These are phyloP conservation scores for Paragyromitra xinjiangensis DNA, from an alignment of 495 filamentous ascomycete genomes.

Conservation along the genomic window DNA sequence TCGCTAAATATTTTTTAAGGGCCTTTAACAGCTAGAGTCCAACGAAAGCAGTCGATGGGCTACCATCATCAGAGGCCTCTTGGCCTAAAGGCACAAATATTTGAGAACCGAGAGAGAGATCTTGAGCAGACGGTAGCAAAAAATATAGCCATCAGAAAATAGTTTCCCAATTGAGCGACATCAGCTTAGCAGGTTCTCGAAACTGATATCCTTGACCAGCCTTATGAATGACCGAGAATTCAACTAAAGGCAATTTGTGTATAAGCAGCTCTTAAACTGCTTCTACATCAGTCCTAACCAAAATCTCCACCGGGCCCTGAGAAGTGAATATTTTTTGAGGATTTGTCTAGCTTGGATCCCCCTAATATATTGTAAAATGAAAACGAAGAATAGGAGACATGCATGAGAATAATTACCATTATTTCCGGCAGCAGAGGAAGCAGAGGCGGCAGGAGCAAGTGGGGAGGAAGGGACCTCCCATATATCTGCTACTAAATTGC, in stretches of 20 bases:
- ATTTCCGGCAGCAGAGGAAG: background rate
- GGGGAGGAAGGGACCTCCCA: background rate
- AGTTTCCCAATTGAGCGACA: background rate
- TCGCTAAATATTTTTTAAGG: background rate
- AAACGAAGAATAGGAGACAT: background rate
- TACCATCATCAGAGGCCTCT: background rate
- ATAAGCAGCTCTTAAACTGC: background rate
- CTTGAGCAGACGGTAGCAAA: background rate
- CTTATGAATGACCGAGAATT: background rate
- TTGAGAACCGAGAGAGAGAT: background rate
- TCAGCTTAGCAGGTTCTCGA: slow-evolving; percentile 2
- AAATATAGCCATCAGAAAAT: background rate
- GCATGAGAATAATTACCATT: slow-evolving; percentile 24
- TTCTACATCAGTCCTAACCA: slow-evolving; percentile 5
- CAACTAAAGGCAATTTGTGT: background rate
- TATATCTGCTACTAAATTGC: background rate
- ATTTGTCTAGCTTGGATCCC: background rate
- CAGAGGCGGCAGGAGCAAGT: background rate
- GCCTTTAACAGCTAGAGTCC: no score
- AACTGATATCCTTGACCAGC: background rate
- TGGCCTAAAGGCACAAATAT: background rate
- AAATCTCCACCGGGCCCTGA: background rate
- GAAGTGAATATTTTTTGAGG: background rate
- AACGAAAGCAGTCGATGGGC: background rate
- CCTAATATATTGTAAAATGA: background rate